Evolutionary conservation across 2,329 filamentous ascomycete species (phyloP).

Genomic region (Fusarium sp.): DNA sequence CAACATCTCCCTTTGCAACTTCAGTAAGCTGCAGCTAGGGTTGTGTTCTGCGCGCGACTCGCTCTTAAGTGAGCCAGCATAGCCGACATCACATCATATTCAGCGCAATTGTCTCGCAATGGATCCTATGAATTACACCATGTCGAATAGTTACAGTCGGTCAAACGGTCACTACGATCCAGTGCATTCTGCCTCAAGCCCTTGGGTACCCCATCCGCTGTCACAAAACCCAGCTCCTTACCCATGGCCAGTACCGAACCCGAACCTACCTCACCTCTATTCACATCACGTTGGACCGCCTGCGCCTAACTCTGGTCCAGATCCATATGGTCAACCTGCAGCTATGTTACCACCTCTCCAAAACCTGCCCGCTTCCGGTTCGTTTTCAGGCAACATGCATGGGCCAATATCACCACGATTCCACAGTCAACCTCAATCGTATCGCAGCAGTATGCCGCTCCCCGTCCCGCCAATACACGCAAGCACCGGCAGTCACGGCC

Average conservation of each 20-base stretch:
- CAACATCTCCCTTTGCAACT: background rate
- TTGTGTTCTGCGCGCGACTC: slow-evolving; percentile 10
- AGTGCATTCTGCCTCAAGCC: slow-evolving; percentile 42
- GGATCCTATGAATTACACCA: slow-evolving; percentile 46
- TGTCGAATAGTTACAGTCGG: slow-evolving; percentile 38
- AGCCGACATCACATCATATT: slow-evolving; percentile 8
- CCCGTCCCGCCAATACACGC: slow-evolving; percentile 10
- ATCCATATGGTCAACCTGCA: slow-evolving; percentile 38
- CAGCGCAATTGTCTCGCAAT: slow-evolving; percentile 26
- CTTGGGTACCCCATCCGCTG: slow-evolving; percentile 43
- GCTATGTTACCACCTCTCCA: slow-evolving; percentile 42
- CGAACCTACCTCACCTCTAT: slow-evolving; percentile 36
- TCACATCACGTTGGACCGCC: slow-evolving; percentile 33
- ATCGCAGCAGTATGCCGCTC: slow-evolving; percentile 27
- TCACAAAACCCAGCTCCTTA: slow-evolving; percentile 36
- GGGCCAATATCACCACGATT: slow-evolving; percentile 28
- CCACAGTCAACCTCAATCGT: slow-evolving; percentile 21
- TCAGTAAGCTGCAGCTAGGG: slow-evolving; percentile 10
- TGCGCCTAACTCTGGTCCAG: slow-evolving; percentile 23
- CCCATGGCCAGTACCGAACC: slow-evolving; percentile 39
- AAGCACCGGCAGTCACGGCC: slow-evolving; percentile 12
- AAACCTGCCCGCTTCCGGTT: slow-evolving; percentile 26
- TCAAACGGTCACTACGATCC: slow-evolving; percentile 44
- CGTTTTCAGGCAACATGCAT: slow-evolving; percentile 27
- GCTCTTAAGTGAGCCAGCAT: background rate